Conservation (phyloP, 192 early-diverging fungal genomes). For the Coemansia biformis region DNA sequence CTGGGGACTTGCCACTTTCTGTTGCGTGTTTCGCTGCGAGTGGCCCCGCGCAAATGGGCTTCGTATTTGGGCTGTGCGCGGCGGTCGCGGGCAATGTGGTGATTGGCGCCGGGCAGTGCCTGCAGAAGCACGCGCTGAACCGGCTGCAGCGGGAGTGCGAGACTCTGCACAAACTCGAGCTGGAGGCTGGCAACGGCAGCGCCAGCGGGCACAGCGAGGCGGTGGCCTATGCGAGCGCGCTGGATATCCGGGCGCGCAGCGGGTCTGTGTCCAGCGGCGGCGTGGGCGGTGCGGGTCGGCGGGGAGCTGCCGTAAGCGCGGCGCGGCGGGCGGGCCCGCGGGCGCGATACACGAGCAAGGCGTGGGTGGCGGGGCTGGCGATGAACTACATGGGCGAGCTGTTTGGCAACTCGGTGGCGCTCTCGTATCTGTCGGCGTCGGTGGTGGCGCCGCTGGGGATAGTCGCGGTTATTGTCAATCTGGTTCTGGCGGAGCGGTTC, state of each 20-base stretch:
- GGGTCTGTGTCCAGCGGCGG: not conserved
- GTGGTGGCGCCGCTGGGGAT: slow-evolving; percentile 50
- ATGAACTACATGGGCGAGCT: slow-evolving; percentile 48
- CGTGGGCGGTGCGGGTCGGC: slow-evolving; percentile 1
- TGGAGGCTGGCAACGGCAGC: slow-evolving; percentile 11
- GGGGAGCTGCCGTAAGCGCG: not conserved
- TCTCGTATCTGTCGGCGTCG: slow-evolving; percentile 45
- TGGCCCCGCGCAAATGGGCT: too few species aligned
- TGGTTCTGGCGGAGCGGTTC: slow-evolving; percentile 42
- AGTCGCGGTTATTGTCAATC: slow-evolving; percentile 37
- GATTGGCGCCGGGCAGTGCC: slow-evolving; percentile 46
- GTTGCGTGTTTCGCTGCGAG: too few species aligned
- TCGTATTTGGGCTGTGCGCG: slow-evolving; percentile 35
- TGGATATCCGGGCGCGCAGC: slow-evolving; percentile 27
- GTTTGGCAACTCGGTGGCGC: slow-evolving; percentile 46
- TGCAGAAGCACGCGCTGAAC: slow-evolving; percentile 49
- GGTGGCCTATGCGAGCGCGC: slow-evolving; percentile 2
- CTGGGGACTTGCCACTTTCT: too few species aligned
- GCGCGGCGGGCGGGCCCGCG: slow-evolving; percentile 2
- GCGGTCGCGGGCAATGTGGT: slow-evolving; percentile 46
- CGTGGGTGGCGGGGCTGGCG: slow-evolving; percentile 36
- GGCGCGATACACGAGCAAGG: slow-evolving; percentile 34
- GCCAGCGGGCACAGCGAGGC: slow-evolving; percentile 5
- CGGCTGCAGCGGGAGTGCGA: slow-evolving; percentile 37
- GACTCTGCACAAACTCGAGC: slow-evolving; percentile 5